Conservation (phyloP, 208 protist genomes). For the Wallacemonas rigidus region DNA sequence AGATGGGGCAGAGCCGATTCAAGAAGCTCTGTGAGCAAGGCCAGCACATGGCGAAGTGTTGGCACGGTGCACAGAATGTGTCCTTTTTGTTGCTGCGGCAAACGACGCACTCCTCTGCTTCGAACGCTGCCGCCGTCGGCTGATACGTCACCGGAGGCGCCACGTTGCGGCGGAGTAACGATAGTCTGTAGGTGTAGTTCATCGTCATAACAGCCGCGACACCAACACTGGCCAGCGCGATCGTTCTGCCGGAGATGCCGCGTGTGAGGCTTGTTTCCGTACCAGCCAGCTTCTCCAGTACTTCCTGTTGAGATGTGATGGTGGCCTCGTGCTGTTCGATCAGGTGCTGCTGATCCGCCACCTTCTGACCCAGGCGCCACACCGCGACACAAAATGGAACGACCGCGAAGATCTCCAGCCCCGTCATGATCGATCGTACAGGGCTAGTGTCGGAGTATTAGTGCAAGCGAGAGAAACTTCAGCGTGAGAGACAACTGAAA, state of each 20-base stretch:
- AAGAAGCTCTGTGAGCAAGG: slow-evolving; percentile 41
- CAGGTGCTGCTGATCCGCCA: slow-evolving; percentile 54
- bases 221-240: slow-evolving; percentile 25
- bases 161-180: slow-evolving; percentile 8
- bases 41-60: slow-evolving; percentile 77
- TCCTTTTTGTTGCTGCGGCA: slow-evolving; percentile 65
- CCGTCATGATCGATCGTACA: slow-evolving; percentile 15
- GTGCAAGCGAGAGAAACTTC: no score
- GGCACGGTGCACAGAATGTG: slow-evolving; percentile 71
- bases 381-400: slow-evolving; percentile 53
- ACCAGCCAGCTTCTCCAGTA: slow-evolving; percentile 41
- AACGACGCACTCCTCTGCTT: slow-evolving; percentile 69
- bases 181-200: slow-evolving; percentile 29
- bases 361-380: slow-evolving; percentile 58
- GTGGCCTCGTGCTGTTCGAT: slow-evolving; percentile 64
- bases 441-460: no score
- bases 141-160: slow-evolving; percentile 52
- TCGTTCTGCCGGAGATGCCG: slow-evolving; percentile 9
- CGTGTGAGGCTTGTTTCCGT: not conserved
- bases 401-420: slow-evolving; percentile 43
- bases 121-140: slow-evolving; percentile 44
- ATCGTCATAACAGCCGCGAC: slow-evolving; percentile 25
- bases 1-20: slow-evolving; percentile 44
- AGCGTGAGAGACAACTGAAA: no score
- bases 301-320: slow-evolving; percentile 60